Evolutionary conservation across 495 filamentous ascomycete genomes (phyloP).

Genomic region (Aspergillus carlsbadensis): DNA sequence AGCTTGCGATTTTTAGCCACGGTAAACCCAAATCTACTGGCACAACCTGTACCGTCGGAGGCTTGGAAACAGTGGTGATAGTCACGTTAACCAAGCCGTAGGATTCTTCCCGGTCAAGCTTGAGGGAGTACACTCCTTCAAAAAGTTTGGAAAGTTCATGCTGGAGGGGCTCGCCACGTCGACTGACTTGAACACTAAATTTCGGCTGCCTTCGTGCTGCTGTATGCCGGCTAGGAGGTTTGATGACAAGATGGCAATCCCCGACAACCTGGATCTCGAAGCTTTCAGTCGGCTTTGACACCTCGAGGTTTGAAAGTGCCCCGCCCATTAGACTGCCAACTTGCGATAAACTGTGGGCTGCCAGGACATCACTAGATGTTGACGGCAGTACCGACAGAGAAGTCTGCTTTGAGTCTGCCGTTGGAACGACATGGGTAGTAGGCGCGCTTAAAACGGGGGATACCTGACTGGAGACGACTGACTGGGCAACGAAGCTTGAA

Average conservation of each 20-base stretch:
- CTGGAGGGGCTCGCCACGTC: slow-evolving; percentile 40
- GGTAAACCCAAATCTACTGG: slow-evolving; percentile 60
- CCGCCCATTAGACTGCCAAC: slow-evolving; percentile 23
- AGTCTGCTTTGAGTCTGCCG: slow-evolving; percentile 21
- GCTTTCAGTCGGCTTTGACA: slow-evolving; percentile 25
- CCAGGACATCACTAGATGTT: slow-evolving; percentile 18
- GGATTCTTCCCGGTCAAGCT: slow-evolving; percentile 57
- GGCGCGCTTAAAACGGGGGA: slow-evolving; percentile 14
- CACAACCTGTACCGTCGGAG: slow-evolving; percentile 52
- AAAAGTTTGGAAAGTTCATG: slow-evolving; percentile 53
- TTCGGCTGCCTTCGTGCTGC: slow-evolving; percentile 47
- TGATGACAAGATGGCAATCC: slow-evolving; percentile 60
- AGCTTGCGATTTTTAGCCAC: slow-evolving; percentile 58
- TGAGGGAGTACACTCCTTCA: slow-evolving; percentile 58
- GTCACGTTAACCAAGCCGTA: slow-evolving; percentile 58
- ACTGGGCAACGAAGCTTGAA: slow-evolving; percentile 27
- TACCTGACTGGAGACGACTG: slow-evolving; percentile 23
- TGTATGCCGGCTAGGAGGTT: slow-evolving; percentile 50
- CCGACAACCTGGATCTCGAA: slow-evolving; percentile 64
- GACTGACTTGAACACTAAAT: slow-evolving; percentile 52
- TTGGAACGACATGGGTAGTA: slow-evolving; percentile 19
- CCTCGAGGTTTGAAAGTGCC: slow-evolving; percentile 15
- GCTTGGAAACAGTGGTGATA: slow-evolving; percentile 52
- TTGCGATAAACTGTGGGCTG: slow-evolving; percentile 11
- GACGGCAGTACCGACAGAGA: slow-evolving; percentile 28